A percentile compares a stretch with the other conserved stretches of the same genome.
phyloP scores from a whole-genome alignment of 2,329 filamentous ascomycete species.

The Aureobasidium sp. region DNA sequence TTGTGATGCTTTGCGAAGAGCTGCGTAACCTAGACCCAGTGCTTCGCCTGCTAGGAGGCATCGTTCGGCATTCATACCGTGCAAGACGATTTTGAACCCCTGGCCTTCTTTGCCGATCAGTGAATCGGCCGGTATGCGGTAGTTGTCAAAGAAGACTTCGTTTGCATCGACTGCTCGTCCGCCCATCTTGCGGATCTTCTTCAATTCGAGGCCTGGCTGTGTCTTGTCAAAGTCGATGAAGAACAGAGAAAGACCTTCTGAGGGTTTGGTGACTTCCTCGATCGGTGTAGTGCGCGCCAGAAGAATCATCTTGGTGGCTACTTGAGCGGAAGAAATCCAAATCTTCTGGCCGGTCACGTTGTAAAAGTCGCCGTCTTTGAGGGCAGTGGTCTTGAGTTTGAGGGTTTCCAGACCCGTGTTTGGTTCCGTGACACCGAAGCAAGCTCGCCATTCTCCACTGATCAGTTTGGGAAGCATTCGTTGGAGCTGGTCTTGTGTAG shows the following conservation, averaged over 20 bases:
- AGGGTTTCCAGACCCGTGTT: conserved; percentile 74
- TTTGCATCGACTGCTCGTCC: conserved; percentile 76
- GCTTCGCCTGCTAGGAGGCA: conserved; percentile 59
- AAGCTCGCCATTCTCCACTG: conserved; percentile 62
- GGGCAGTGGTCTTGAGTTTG: conserved; percentile 59
- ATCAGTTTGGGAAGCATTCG: conserved; percentile 64
- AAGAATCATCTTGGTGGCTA: conserved; percentile 75
- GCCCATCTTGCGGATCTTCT: conserved; percentile 78
- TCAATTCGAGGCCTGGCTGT: conserved; percentile 57
- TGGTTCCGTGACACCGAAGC: conserved; percentile 81
- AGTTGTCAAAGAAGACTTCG: conserved; percentile 81
- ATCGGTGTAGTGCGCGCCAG: conserved; percentile 67
- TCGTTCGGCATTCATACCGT: conserved; percentile 74
- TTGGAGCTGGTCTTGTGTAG: conserved; percentile 56
- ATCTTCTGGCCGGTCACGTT: conserved; percentile 73
- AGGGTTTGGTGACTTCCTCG: conserved; percentile 60
- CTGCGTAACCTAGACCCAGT: conserved; percentile 40
- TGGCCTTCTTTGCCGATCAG: conserved; percentile 67
- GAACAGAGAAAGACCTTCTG: conserved; percentile 72
- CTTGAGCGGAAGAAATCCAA: conserved; percentile 76
- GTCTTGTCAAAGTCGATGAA: conserved; percentile 66
- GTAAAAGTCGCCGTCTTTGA: conserved; percentile 55
- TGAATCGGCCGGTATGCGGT: conserved; percentile 55
- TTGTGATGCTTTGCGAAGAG: conserved; percentile 44
- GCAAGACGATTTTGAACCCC: conserved; percentile 66